phyloP scores from a whole-genome alignment of 139 green algal genomes.

The Auxenochlorella protothecoides region DNA sequence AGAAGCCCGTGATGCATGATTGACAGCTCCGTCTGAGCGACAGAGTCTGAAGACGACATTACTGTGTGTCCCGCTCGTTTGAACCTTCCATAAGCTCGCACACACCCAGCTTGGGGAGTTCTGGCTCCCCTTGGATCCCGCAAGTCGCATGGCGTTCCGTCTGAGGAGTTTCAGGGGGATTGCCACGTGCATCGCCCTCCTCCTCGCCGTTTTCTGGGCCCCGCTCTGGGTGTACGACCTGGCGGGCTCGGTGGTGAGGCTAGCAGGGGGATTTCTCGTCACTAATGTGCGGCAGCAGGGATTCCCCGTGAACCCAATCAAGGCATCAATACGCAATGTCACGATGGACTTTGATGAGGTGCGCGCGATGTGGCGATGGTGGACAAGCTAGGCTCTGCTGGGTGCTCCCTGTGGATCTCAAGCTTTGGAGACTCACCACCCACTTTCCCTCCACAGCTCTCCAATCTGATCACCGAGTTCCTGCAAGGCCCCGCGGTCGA shows the following conservation, averaged over 20 bases:
- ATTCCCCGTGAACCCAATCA: constrained; percentile 2
- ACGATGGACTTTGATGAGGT: constrained; percentile 19
- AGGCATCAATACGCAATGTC: constrained; percentile 21
- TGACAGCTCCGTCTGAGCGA: too few species aligned
- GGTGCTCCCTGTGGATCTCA: neutral
- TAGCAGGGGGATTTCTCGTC: neutral
- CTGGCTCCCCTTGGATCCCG: neutral
- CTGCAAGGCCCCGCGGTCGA: constrained; percentile 8
- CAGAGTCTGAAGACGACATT: too few species aligned
- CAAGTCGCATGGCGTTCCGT: neutral
- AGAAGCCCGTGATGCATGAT: too few species aligned
- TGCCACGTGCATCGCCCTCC: neutral
- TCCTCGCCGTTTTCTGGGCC: neutral
- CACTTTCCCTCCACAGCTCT: constrained; percentile 5
- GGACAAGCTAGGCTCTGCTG: too few species aligned
- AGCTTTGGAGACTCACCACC: neutral
- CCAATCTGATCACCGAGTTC: constrained; percentile 18
- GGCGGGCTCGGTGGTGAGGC: neutral
- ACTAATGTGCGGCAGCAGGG: neutral
- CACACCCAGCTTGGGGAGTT: too few species aligned
- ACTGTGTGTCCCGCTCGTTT: too few species aligned
- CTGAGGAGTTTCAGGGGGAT: neutral
- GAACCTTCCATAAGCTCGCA: too few species aligned
- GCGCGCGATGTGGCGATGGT: neutral
- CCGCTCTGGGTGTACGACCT: neutral